Evolutionary conservation across 495 filamentous ascomycete genomes (phyloP), one percentile per base, ranked within the genome.

Genomic region (Cetradonia linearis): DNA sequence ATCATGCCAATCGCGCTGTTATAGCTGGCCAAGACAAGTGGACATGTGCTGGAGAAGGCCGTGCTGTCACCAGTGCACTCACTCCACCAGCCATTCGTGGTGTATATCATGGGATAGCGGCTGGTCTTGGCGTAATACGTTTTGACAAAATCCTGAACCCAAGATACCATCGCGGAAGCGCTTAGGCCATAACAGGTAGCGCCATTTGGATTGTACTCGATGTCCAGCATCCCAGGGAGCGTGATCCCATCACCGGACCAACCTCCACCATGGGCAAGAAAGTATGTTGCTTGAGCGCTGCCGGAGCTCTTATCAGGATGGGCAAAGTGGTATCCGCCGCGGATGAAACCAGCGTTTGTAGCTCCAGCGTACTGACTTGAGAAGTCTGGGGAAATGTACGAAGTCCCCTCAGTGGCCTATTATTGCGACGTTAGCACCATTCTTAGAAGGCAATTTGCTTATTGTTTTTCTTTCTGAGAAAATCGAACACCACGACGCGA

Each of bases 281-380:
- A 86, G 67, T 73, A 84, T 16, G 76, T 70, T 6, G 83, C 83
- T 65, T 86, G 83, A 0, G 70, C 67, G 20, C 78, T 70, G 20
- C 76, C 79, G 20, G 73, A 67, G 57, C 69, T 70, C 20, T 61
- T 48, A 42, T 69, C 76, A 0, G 82, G 82, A 20, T 76, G 76
- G 27, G 83, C 83, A 62, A 84, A 86, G 72, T 86, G 84, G 66
- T 85, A 84, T 34, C 76, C 82, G 50, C 84, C 83, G 2, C 81
- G 66, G 59, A 59, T 63, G 18, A 60, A 64, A 54, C 58, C 55
- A 3, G 81, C 83, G 25, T 66, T 69, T 37, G 77, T 82, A 30
- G 82, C 82, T 49, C 74, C 75, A 6, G 58, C 66, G 62, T 83
- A 83, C 67, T 86, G 81, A 55, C 64, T 68, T 27, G 74, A 76